Base-by-base conservation (phyloP, 1,139 yeast genomes). In the Saccharomyces hybrid region DNA sequence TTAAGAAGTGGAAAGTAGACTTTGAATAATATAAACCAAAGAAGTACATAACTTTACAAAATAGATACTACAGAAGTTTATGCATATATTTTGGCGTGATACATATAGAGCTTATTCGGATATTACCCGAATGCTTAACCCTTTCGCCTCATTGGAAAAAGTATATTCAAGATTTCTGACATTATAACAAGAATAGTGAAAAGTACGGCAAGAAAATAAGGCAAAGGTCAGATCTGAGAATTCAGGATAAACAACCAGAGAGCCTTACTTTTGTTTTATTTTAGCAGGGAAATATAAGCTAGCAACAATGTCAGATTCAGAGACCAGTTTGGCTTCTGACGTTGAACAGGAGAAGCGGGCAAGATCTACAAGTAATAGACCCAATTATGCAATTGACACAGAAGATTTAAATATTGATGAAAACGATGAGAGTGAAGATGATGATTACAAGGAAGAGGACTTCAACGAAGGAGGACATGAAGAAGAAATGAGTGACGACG, bases 1-100 rank as follows among this genome's bases (percentile, higher is more conserved):
- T 91, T 55, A 91, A 87, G 72, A 73, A 77, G 41, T 95, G 98
- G 98, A 64, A 68, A 6, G 80, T 81, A 13, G 60, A 52, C 2
- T 55, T 63, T 51, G 58, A 57, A n/a, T 47, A 14, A 14, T 46
- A 27, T 27, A 46, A 26, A 25, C 2, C 9, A 46, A 7, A 25
- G 2, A 2, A 26, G 1, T 46, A 46, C 31, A 4, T 46, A 46
- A 26, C 28, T 7, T 27, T 9, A 26, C 31, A 46, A 23, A 13
- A 14, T 30, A 23, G 42, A 49, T 52, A 20, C 23, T 20, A 20
- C 23, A 20, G 23, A 20, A 20, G 23, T 20, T 20, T 20, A 20
- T 20, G 23, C 23, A 20, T 3, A 20, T 20, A 20, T 20, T 20
- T 20, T 20, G 23, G 23, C 23, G 23, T 20, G 23, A 20, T 20